A percentile compares a stretch with the other conserved stretches of the same genome.
Conservation (phyloP, 768 basidiomycete genomes). For the Collybia mongolica region DNA sequence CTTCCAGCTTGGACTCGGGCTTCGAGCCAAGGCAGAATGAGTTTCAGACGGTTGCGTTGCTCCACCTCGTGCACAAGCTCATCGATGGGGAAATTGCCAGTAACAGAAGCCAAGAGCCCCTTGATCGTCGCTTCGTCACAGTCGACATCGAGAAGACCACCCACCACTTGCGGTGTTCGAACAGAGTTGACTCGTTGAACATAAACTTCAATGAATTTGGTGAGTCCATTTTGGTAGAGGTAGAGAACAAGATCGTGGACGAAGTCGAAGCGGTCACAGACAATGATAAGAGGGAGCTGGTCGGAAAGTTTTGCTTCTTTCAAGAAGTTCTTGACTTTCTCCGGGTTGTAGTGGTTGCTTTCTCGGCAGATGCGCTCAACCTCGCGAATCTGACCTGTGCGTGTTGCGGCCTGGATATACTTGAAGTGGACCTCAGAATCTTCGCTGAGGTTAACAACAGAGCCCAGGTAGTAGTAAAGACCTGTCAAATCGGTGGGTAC, state of each 20-base stretch:
- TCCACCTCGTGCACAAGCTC: slow-evolving; percentile 98
- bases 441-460: slow-evolving; percentile 93
- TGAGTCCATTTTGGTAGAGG: slow-evolving; percentile 95
- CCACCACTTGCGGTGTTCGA: slow-evolving; percentile 95
- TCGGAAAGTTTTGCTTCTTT: slow-evolving; percentile 97
- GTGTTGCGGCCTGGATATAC: slow-evolving; percentile 98
- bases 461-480: slow-evolving; percentile 98
- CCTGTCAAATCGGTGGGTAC: slow-evolving; percentile 36
- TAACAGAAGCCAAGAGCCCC: slow-evolving; percentile 87
- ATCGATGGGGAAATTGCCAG: slow-evolving; percentile 96
- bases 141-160: slow-evolving; percentile 95
- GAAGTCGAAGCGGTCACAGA: slow-evolving; percentile 99
- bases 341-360: slow-evolving; percentile 96
- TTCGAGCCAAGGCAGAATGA: slow-evolving; percentile 98
- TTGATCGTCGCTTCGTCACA: slow-evolving; percentile 98
- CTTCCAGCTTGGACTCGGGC: slow-evolving; percentile 90
- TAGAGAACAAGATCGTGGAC: slow-evolving; percentile 99
- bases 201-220: slow-evolving; percentile 99
- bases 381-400: slow-evolving; percentile 97
- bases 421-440: slow-evolving; percentile 99
- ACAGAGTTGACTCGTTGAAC: slow-evolving; percentile 98
- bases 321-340: slow-evolving; percentile 99
- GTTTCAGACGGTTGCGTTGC: slow-evolving; percentile 90
- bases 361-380: slow-evolving; percentile 99
- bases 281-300: slow-evolving; percentile 98